Conservation (phyloP, 306 rosid genomes). For the Biancaea sappan region DNA sequence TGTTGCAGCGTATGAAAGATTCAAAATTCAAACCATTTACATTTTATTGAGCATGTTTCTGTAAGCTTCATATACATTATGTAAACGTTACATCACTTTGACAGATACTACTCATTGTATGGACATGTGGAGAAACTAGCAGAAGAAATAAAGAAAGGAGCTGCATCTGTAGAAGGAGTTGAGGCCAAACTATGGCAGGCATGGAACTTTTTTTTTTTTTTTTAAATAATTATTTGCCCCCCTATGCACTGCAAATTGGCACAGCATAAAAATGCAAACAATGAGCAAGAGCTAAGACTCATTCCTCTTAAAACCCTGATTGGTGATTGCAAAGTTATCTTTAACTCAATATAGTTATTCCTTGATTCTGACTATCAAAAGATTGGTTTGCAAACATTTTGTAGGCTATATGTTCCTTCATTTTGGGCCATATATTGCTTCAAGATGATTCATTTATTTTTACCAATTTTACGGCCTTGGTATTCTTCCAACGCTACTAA, state of each 20-base stretch:
- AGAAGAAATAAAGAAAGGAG: conserved; percentile 85
- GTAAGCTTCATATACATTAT: background rate
- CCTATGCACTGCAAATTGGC: conserved; percentile 26
- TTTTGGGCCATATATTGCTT: conserved; percentile 16
- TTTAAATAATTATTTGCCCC: conserved; percentile 1
- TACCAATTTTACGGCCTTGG: background rate
- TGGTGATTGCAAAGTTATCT: no score
- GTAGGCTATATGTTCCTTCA: conserved; percentile 17
- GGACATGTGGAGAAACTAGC: conserved; percentile 96
- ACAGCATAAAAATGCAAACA: conserved; percentile 6
- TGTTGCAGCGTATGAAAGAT: background rate
- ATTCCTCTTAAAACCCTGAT: background rate
- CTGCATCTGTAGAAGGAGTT: conserved; percentile 87
- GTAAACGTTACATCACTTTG: conserved; percentile 20
- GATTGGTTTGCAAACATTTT: conserved; percentile 9
- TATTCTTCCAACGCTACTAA: background rate
- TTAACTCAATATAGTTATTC: background rate
- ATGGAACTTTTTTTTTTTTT: no score
- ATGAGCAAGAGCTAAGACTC: background rate
- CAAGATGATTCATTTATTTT: conserved; percentile 11
- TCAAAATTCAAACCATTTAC: background rate
- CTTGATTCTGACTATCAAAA: background rate
- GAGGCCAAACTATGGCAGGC: conserved; percentile 95
- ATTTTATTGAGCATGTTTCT: conserved; percentile 17
- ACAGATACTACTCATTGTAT: conserved; percentile 93